A percentile compares a stretch with the other conserved stretches of the same genome.
Conservation (phyloP, 257 asterid genomes). For the Echites panduratus region DNA sequence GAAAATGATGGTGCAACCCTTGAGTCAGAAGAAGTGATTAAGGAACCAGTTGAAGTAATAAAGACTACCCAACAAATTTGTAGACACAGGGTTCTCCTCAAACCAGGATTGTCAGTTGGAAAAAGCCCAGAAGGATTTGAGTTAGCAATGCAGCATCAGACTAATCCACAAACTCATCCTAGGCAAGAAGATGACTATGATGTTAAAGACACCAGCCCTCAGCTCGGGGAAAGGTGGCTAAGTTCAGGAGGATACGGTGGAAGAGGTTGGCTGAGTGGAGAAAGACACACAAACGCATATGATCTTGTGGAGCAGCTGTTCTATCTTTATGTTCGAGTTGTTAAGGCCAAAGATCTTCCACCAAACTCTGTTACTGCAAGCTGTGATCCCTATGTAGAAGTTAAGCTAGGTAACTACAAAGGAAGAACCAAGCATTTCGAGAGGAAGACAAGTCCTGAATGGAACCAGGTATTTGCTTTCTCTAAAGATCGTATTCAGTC, state of each 20-base stretch:
- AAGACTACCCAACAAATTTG: constrained; percentile 32
- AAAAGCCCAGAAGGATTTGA: constrained; percentile 25
- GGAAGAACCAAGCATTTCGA: constrained; percentile 55
- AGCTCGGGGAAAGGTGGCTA: constrained; percentile 51
- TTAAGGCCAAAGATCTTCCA: constrained; percentile 63
- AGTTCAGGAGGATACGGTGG: constrained; percentile 26
- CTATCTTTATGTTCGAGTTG: constrained; percentile 67
- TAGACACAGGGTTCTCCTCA: constrained; percentile 35
- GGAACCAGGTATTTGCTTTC: constrained; percentile 80
- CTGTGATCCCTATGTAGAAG: constrained; percentile 63
- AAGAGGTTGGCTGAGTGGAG: constrained; percentile 50
- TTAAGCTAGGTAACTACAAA: constrained; percentile 70
- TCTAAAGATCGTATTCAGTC: constrained; percentile 68
- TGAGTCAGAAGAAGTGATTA: constrained; percentile 16
- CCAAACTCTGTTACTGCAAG: constrained; percentile 30
- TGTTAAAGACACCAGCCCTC: constrained; percentile 57
- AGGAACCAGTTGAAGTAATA: constrained; percentile 23
- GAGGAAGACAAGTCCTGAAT: constrained; percentile 47
- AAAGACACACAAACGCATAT: constrained; percentile 43
- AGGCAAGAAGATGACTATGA: constrained; percentile 42
- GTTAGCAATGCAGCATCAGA: constrained; percentile 38
- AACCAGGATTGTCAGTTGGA: constrained; percentile 27
- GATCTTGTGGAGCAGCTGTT: constrained; percentile 76
- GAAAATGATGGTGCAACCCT: constrained; percentile 9
- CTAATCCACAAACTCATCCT: constrained; percentile 23